Evolutionary conservation across 192 early-diverging fungal genomes (phyloP), one percentile per base, ranked within the genome.

Genomic region (Phlyctochytrium arcticum): DNA sequence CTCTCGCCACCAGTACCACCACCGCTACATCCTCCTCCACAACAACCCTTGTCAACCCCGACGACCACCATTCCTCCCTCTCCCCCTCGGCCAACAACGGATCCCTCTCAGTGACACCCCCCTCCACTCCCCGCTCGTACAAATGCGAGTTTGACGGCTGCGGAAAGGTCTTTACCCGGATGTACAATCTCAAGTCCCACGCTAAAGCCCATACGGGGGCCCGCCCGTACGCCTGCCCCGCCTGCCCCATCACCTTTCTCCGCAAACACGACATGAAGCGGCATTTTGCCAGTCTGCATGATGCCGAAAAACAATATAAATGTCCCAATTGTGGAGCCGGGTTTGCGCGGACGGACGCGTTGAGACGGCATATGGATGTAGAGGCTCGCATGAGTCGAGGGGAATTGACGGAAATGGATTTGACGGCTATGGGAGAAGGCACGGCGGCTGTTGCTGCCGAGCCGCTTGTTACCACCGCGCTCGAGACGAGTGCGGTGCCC

Each of bases 241-340:
- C 74, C 10, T 93, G 91, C 67, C 42, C 77, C 1, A 49, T 81
- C 19, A 82, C 88, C 5, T 93, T 92, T 72, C 77, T 85, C 6
- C 81, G 90, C 8, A 89, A 89, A 60, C 90, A 92, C 64, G 90
- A 92, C 79, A 73, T 89, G 27, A 81, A 88, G 54, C 73, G 90
- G 21, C 76, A 78, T 46, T 36, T 47, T 24, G 60, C 65, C 34
- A 67, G 66, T 6, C 33, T 69, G 33, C 70, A 69, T 53, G 29
- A 21, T 2, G 17, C 19, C 21, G 65, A 39, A n/a, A n/a, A 49
- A 29, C 35, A 62, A 17, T 67, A 35, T 26, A 17, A 35, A 27
- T 64, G 56, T 61, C 30, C 30, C 5, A 29, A 30, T 53, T 71
- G 70, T 49, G 70, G 70, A 8, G 35, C 35, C 0, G 60, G 39